Conservation (phyloP, 2,329 filamentous ascomycete genomes). For the Macrophomina phaseolina region DNA sequence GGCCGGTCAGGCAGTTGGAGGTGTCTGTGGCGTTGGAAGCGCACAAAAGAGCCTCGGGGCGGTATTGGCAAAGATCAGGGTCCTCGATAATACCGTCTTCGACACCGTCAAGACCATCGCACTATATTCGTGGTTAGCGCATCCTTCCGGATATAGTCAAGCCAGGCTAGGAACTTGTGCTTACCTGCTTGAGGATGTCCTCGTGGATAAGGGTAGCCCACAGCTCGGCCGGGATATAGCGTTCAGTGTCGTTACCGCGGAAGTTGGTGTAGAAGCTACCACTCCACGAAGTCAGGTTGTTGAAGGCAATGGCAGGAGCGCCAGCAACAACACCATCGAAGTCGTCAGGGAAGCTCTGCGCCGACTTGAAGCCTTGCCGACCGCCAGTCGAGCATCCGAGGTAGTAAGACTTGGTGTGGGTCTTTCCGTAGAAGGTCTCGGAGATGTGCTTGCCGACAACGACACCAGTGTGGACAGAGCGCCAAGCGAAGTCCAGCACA, state of each 20-base stretch:
- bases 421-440: conserved; percentile 47
- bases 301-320: conserved; percentile 42
- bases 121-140: conserved; percentile 38
- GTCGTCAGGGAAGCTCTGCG: conserved; percentile 42
- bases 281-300: conserved; percentile 42
- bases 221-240: conserved; percentile 46
- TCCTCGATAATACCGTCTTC: conserved; percentile 57
- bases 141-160: no score
- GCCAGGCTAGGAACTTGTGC: conserved; percentile 32
- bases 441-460: conserved; percentile 50
- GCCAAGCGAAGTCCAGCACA: conserved; percentile 56
- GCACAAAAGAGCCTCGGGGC: conserved; percentile 49
- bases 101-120: conserved; percentile 56
- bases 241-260: conserved; percentile 39
- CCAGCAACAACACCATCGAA: conserved; percentile 47
- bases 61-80: conserved; percentile 52
- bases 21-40: conserved; percentile 40
- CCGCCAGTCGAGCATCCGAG: conserved; percentile 46
- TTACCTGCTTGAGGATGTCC: conserved; percentile 47
- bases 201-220: conserved; percentile 51
- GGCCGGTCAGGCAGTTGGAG: conserved; percentile 50
- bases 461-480: conserved; percentile 50
- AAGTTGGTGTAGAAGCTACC: conserved; percentile 41
- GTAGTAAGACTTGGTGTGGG: conserved; percentile 49
- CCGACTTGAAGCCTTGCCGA: conserved; percentile 38